Evolutionary conservation across 805 yeast species (phyloP), one percentile per base, ranked within the genome.

Genomic region (Teunomyces funiuensis): DNA sequence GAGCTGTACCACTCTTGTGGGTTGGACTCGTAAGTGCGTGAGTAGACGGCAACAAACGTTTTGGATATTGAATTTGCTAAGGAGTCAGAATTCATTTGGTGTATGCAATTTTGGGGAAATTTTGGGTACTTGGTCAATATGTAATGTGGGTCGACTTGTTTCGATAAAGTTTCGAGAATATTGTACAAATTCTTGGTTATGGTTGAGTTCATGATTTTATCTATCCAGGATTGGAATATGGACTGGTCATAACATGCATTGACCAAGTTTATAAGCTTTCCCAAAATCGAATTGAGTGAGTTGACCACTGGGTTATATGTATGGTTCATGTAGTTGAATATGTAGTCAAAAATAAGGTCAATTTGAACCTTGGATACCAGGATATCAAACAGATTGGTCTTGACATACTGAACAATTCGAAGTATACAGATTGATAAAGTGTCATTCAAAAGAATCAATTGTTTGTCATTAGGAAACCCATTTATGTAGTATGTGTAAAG

Each of bases 271-370:
- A 62, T 57, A 37, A 83, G 53, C 50, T 83, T 87, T 2, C 58
- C 40, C 36, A 88, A 74, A 34, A 88, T 54, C 23, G 80, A 85
- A 41, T 71, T 75, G 39, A 87, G 58, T 0, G 95, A 82, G 53
- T 84, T 86, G 5, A 83, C 79, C 19, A 86, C 58, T 0, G 95
- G 82, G 2, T 85, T 79, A 4, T 84, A 82, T 1, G 86, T 76
- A 38, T 82, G 86, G 40, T 78, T 79, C 81, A 89, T 82, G 56
- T 77, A 81, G 49, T 82, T 89, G 28, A 83, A 61, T 10, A 84
- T 72, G 56, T 76, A 84, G 17, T 67, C 66, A 52, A 78, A 77
- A 1, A 80, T 41, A 18, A 42, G 47, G 19, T 60, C 56, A 5
- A 71, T 51, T 10, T 46, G 54, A 2, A 58, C 53, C 4, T 40